Evolutionary conservation across 1,284 basidiomycete genomes (phyloP), one percentile per base, ranked within the genome.

Genomic region (Stereum hirsutum): DNA sequence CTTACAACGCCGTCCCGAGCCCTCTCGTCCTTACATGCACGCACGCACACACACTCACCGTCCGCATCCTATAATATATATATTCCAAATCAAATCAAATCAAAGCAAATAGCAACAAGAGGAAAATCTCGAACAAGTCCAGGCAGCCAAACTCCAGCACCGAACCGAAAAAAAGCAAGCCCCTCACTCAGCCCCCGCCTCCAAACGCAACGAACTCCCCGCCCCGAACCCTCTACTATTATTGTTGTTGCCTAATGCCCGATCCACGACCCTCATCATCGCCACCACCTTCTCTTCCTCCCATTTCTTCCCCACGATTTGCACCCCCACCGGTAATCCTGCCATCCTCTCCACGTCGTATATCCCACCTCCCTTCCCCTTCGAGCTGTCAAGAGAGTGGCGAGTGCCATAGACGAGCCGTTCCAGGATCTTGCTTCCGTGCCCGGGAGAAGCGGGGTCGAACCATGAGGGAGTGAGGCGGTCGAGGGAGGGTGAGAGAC

Each of bases 231-330:
- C 70, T 43, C 75, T 60, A n/a, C n/a, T n/a, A n/a, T n/a, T n/a
- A n/a, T n/a, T n/a, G n/a, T n/a, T n/a, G 54, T 60, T 26, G 7
- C 70, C 80, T 39, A 89, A 61, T 2, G 78, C 81, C 6, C 66
- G 59, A 48, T 92, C 89, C 6, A 94, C 64, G n/a, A 91, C 62
- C 49, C 70, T 67, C 90, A 94, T 93, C 63, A 91, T 74, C 19
- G 64, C 77, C 38, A 95, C 55, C 2, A 92, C 79, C 60, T 88
- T 89, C 66, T 94, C 92, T 41, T 95, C 92, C 54, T 92, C 83
- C 75, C 80, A 90, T 48, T 69, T 74, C 54, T 68, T 74, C 0
- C 86, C 87, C 0, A 87, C 81, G 19, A 94, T 57, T 62, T 96
- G 92, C 33, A 96, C 73, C 1, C 78, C 84, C 0, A 95, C 75